A percentile compares a stretch with the other conserved stretches of the same genome.
Evolutionary conservation across 495 filamentous ascomycete species (phyloP).

Genomic region (Aspergillus steynii): DNA sequence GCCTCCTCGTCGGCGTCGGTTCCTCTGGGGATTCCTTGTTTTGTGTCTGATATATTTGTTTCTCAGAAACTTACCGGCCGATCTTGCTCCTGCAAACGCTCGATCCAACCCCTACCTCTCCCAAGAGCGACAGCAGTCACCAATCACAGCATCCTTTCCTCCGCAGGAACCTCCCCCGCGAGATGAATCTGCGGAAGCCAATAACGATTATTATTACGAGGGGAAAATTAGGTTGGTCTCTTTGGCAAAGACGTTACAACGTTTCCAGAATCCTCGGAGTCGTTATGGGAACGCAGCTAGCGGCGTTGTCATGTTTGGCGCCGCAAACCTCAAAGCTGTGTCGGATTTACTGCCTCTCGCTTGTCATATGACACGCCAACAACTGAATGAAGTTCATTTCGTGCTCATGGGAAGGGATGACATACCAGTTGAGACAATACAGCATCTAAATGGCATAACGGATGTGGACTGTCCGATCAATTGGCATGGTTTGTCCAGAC

Average conservation of each 20-base stretch:
- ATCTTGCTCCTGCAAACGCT: slow-evolving; percentile 32
- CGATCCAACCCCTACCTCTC: slow-evolving; percentile 30
- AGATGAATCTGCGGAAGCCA: slow-evolving; percentile 22
- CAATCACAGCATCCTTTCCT: slow-evolving; percentile 11
- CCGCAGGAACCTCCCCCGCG: slow-evolving; percentile 18
- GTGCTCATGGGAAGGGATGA: slow-evolving; percentile 55
- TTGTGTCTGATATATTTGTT: slow-evolving; percentile 51
- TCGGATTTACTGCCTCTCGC: slow-evolving; percentile 55
- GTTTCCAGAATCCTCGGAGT: slow-evolving; percentile 30
- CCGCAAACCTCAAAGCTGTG: slow-evolving; percentile 48
- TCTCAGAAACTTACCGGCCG: slow-evolving; percentile 55
- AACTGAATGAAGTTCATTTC: slow-evolving; percentile 53
- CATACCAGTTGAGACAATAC: slow-evolving; percentile 51
- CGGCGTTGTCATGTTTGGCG: slow-evolving; percentile 52
- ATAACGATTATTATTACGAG: slow-evolving; percentile 48
- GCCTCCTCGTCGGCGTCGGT: slow-evolving; percentile 43
- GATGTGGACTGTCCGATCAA: slow-evolving; percentile 48
- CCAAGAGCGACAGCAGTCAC: slow-evolving; percentile 20
- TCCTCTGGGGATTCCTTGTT: slow-evolving; percentile 41
- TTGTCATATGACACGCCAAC: slow-evolving; percentile 51
- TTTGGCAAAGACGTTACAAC: slow-evolving; percentile 50
- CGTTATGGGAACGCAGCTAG: slow-evolving; percentile 26
- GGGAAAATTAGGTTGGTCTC: slow-evolving; percentile 57
- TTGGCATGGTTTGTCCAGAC: slow-evolving; percentile 50
- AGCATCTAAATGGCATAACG: slow-evolving; percentile 47